Conservation (phyloP, 202 grass and related monocot species). For the Setaria italica region DNA sequence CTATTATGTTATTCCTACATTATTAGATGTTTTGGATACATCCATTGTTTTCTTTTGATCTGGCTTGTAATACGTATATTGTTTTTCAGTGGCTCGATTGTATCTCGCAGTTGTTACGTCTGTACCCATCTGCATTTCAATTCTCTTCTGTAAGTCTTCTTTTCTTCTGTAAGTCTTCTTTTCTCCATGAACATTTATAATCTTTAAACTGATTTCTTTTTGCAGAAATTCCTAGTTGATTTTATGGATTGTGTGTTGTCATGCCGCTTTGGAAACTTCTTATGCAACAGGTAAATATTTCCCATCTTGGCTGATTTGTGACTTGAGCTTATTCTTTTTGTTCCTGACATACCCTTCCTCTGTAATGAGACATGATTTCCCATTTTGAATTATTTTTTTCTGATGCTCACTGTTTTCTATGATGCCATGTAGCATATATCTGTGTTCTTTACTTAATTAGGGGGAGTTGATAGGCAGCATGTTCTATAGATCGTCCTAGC, state of each 20-base stretch:
- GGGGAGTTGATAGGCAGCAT: not conserved
- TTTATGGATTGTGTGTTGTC: conserved; percentile 96
- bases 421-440: not conserved
- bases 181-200: conserved; percentile 32
- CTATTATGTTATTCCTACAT: conserved; percentile 9
- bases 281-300: conserved; percentile 87
- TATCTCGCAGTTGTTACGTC: conserved; percentile 83
- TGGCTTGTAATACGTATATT: conserved; percentile 29
- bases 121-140: conserved; percentile 95
- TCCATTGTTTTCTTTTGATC: conserved; percentile 40
- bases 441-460: conserved; percentile 24
- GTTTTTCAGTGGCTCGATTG: conserved; percentile 95
- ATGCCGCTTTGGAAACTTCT: conserved; percentile 92
- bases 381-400: not conserved
- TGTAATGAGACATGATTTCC: conserved; percentile 2
- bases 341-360: conserved; percentile 14
- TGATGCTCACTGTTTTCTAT: conserved; percentile 21
- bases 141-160: conserved; percentile 88
- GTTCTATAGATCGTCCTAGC: not conserved
- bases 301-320: conserved; percentile 29
- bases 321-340: not conserved
- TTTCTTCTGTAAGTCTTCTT: conserved; percentile 28
- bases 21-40: conserved; percentile 27
- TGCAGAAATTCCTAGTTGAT: conserved; percentile 93
- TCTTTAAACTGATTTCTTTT: conserved; percentile 22